phyloP scores from a whole-genome alignment of 805 yeast species.

The Hanseniaspora occidentalis region DNA sequence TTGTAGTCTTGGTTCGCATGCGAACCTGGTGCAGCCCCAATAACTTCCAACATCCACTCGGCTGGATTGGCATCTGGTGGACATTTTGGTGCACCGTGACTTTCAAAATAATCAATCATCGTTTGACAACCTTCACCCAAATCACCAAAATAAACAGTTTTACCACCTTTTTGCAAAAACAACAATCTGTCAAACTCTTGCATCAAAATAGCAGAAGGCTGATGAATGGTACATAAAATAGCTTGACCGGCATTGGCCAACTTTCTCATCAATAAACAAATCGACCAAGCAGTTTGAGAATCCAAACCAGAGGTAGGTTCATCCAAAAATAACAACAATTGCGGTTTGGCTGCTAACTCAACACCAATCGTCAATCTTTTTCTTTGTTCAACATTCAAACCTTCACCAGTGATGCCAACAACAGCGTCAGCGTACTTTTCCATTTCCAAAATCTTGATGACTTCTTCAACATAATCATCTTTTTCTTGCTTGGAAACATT shows the following conservation, averaged over 20 bases:
- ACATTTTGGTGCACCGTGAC: slow-evolving; percentile 51
- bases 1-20: slow-evolving; percentile 60
- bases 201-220: slow-evolving; percentile 70
- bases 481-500: slow-evolving; percentile 41
- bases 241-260: slow-evolving; percentile 52
- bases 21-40: slow-evolving; percentile 75
- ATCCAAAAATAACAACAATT: slow-evolving; percentile 45
- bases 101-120: slow-evolving; percentile 54
- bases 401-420: slow-evolving; percentile 66
- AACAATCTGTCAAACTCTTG: slow-evolving; percentile 68
- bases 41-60: slow-evolving; percentile 85
- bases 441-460: slow-evolving; percentile 54
- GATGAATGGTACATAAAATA: slow-evolving; percentile 67
- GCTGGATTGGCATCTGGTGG: slow-evolving; percentile 69
- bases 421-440: slow-evolving; percentile 53
- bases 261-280: slow-evolving; percentile 47
- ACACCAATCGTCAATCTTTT: slow-evolving; percentile 55
- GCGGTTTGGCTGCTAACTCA: slow-evolving; percentile 55
- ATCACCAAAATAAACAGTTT: slow-evolving; percentile 67
- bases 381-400: slow-evolving; percentile 50
- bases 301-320: slow-evolving; percentile 63
- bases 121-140: slow-evolving; percentile 46
- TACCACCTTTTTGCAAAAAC: slow-evolving; percentile 58
- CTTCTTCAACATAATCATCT: slow-evolving; percentile 51
- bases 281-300: slow-evolving; percentile 58